Evolutionary conservation across 116 monocot species (phyloP).

Genomic region (Iris pallida): DNA sequence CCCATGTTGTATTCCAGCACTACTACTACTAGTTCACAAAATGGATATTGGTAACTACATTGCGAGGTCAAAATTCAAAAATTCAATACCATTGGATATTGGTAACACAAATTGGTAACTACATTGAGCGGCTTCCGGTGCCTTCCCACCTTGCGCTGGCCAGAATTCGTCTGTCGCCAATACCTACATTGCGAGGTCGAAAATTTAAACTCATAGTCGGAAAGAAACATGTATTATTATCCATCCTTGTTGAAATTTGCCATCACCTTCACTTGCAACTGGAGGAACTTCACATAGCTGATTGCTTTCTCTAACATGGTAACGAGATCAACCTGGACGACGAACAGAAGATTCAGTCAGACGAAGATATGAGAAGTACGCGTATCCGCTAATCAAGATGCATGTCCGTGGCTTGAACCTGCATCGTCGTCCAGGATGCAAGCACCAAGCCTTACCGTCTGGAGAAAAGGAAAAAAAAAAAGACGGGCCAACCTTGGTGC

Average conservation of each 20-base stretch:
- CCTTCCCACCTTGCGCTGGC: slow-evolving; percentile 70
- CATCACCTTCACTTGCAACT: slow-evolving; percentile 87
- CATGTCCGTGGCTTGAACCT: no score
- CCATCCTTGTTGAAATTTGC: background rate
- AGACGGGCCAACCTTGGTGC: slow-evolving; percentile 53
- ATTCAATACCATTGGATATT: no score
- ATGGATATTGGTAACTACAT: no score
- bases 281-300: slow-evolving; percentile 91
- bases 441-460: no score
- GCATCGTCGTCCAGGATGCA: no score
- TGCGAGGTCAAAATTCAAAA: no score
- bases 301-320: slow-evolving; percentile 95
- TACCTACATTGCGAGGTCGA: slow-evolving; percentile 31
- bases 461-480: background rate
- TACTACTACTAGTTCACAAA: no score
- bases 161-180: slow-evolving; percentile 89
- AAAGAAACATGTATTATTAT: no score
- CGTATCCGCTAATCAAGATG: no score
- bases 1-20: no score
- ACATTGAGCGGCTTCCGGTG: slow-evolving; percentile 62
- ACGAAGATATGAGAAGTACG: background rate
- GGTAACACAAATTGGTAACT: no score
- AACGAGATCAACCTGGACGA: slow-evolving; percentile 75
- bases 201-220: no score
- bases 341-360: background rate